Conservation (phyloP, 73 alveolate species). For the Tetrahymena borealis region DNA sequence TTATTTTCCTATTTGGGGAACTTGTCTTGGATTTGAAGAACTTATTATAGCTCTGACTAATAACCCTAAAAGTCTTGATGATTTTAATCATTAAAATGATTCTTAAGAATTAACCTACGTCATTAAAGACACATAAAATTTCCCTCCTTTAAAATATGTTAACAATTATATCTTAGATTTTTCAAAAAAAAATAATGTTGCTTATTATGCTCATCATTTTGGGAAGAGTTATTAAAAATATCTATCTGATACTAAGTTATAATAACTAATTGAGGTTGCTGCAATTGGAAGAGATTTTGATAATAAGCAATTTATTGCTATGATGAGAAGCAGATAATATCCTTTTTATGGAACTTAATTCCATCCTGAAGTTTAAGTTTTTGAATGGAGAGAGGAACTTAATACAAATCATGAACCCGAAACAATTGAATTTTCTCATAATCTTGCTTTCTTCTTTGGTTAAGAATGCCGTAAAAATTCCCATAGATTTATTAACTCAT, state of each 20-base stretch:
- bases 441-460: too few species aligned
- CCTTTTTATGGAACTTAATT: not conserved
- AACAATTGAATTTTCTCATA: too few species aligned
- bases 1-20: conserved; percentile 39
- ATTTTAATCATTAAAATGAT: not conserved
- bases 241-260: not conserved
- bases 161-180: not conserved
- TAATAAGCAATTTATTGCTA: not conserved
- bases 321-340: not conserved
- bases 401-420: too few species aligned
- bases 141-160: not conserved
- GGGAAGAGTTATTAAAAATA: not conserved
- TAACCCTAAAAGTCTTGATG: not conserved
- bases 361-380: not conserved
- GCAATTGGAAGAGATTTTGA: not conserved
- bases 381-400: too few species aligned
- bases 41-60: not conserved
- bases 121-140: not conserved
- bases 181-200: not conserved
- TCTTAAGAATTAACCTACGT: not conserved
- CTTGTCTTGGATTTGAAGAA: conserved; percentile 45
- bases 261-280: not conserved
- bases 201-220: not conserved
- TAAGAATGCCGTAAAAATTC: too few species aligned
- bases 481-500: too few species aligned